These are phyloP conservation scores for Prunus armeniaca DNA, from an alignment of 306 rosid species.

Conservation along the genomic window DNA sequence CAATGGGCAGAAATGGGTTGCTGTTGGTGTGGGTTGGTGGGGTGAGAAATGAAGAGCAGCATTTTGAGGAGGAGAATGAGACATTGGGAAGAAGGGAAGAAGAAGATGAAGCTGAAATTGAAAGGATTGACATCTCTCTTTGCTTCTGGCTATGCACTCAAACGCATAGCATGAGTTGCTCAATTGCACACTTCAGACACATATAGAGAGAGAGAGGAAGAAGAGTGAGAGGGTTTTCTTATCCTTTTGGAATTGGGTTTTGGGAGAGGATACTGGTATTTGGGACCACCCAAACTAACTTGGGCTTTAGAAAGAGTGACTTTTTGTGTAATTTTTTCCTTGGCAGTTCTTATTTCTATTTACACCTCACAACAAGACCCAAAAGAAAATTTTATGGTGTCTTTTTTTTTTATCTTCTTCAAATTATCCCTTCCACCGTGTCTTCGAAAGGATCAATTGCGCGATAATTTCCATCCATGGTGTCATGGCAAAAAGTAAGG, in stretches of 20 bases:
- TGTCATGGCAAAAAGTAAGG: too few species aligned
- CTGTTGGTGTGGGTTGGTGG: not conserved
- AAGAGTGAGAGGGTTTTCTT: not conserved
- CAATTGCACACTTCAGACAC: not conserved
- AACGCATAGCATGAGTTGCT: not conserved
- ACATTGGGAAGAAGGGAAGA: slow-evolving; percentile 7
- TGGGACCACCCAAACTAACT: too few species aligned
- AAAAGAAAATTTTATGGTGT: too few species aligned
- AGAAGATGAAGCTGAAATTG: slow-evolving; percentile 19
- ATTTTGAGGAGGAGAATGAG: slow-evolving; percentile 7
- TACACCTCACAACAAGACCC: too few species aligned
- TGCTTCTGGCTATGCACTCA: not conserved
- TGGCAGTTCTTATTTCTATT: too few species aligned
- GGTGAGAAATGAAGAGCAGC: not conserved
- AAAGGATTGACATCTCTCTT: slow-evolving; percentile 20
- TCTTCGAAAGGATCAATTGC: too few species aligned
- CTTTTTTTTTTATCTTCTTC: too few species aligned
- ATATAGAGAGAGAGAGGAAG: not conserved
- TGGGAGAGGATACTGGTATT: too few species aligned
- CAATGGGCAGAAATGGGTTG: slow-evolving; percentile 16
- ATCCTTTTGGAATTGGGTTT: not conserved
- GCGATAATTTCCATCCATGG: too few species aligned
- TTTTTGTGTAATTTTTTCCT: too few species aligned
- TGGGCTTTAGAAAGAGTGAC: too few species aligned
- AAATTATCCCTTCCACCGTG: too few species aligned